Evolutionary conservation across 495 filamentous ascomycete genomes (phyloP).

Genomic region (Penicillium argentinense): DNA sequence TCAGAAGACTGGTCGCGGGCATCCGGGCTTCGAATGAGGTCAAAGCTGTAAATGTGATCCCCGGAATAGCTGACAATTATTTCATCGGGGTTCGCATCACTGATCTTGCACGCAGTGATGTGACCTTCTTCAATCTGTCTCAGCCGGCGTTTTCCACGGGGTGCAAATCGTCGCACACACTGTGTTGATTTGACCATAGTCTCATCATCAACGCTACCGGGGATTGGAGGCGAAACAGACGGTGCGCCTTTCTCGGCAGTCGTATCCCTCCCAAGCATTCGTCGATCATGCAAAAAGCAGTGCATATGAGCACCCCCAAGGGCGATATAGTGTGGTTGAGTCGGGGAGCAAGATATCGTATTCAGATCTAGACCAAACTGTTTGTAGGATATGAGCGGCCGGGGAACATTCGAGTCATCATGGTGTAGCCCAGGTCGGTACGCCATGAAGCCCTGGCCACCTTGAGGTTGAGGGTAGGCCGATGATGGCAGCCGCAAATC

Average conservation of each 20-base stretch:
- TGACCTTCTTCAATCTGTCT: conserved; percentile 57
- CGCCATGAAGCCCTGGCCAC: conserved; percentile 49
- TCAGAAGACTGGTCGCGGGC: conserved; percentile 37
- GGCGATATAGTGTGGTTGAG: conserved; percentile 75
- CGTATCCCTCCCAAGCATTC: conserved; percentile 68
- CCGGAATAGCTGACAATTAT: conserved; percentile 76
- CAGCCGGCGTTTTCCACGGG: conserved; percentile 56
- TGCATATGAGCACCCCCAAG: conserved; percentile 71
- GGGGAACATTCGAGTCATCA: conserved; percentile 60
- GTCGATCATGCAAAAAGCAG: conserved; percentile 73
- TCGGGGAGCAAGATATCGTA: conserved; percentile 71
- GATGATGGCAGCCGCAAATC: conserved; percentile 67
- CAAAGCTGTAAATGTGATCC: conserved; percentile 73
- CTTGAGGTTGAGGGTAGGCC: conserved; percentile 57
- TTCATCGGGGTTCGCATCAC: conserved; percentile 73
- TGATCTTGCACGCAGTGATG: conserved; percentile 79
- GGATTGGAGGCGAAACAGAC: conserved; percentile 29
- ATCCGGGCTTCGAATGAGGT: conserved; percentile 63
- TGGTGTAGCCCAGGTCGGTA: conserved; percentile 44
- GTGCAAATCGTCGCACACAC: conserved; percentile 71
- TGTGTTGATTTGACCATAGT: conserved; percentile 61
- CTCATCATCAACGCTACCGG: conserved; percentile 52
- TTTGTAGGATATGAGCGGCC: conserved; percentile 73
- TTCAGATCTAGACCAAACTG: conserved; percentile 66
- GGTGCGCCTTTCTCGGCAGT: conserved; percentile 52